phyloP scores from a whole-genome alignment of 192 early-diverging fungal genomes.

The Backusella macrospora region DNA sequence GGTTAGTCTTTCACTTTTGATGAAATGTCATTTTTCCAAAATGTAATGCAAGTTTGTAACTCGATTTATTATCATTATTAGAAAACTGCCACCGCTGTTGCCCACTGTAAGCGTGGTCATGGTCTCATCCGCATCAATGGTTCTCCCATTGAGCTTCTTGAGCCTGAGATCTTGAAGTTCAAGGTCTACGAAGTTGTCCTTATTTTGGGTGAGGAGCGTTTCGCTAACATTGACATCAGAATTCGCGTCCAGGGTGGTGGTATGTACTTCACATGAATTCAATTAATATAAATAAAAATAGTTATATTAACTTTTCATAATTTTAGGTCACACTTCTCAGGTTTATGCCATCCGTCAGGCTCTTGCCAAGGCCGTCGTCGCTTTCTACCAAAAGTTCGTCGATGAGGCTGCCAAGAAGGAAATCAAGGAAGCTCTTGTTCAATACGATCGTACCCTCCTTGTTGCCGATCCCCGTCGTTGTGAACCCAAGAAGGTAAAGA shows the following conservation, averaged over 20 bases:
- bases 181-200: slow-evolving; percentile 99
- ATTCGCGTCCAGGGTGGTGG: slow-evolving; percentile 96
- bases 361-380: slow-evolving; percentile 98
- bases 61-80: slow-evolving; percentile 14
- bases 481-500: slow-evolving; percentile 90
- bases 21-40: neutral
- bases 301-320: neutral
- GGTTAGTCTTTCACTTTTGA: slow-evolving; percentile 42
- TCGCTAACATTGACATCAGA: slow-evolving; percentile 95
- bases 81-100: slow-evolving; percentile 99
- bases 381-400: slow-evolving; percentile 99
- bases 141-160: slow-evolving; percentile 91
- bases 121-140: slow-evolving; percentile 99
- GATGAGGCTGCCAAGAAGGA: slow-evolving; percentile 99
- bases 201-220: slow-evolving; percentile 95
- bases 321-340: slow-evolving; percentile 84
- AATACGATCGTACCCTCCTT: slow-evolving; percentile 96
- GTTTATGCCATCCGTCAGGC: slow-evolving; percentile 99
- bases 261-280: slow-evolving; percentile 1
- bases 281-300: neutral
- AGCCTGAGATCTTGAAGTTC: slow-evolving; percentile 96
- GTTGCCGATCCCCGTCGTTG: slow-evolving; percentile 99
- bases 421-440: slow-evolving; percentile 89
- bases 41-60: neutral
- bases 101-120: slow-evolving; percentile 97